Evolutionary conservation across 495 filamentous ascomycete species (phyloP).

Genomic region (Podospora sp.): DNA sequence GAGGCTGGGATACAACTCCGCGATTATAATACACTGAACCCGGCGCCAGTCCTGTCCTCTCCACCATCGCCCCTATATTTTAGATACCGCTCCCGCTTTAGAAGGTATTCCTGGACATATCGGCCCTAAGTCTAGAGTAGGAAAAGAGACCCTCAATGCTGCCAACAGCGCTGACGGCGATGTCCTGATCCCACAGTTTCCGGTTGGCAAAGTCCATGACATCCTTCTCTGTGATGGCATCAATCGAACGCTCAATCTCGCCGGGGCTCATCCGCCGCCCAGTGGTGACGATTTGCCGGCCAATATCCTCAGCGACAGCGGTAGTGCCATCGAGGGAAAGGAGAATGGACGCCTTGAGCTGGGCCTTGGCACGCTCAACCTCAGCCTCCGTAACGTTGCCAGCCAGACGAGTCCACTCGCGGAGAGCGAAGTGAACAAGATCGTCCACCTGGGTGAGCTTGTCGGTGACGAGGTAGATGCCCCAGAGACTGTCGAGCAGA

Average conservation of each 20-base stretch:
- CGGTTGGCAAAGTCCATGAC: constrained; percentile 90
- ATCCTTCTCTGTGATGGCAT: constrained; percentile 90
- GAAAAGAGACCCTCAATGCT: constrained; percentile 89
- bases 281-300: constrained; percentile 96
- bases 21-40: constrained; percentile 44
- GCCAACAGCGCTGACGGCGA: constrained; percentile 90
- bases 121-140: constrained; percentile 83
- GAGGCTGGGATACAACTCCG: constrained; percentile 35
- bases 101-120: constrained; percentile 80
- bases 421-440: constrained; percentile 95
- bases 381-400: constrained; percentile 84
- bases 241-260: constrained; percentile 91
- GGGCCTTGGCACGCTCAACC: constrained; percentile 97
- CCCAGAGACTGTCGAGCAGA: constrained; percentile 76
- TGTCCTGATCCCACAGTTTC: constrained; percentile 95
- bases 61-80: constrained; percentile 2
- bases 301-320: constrained; percentile 96
- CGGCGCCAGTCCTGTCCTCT: constrained; percentile 16
- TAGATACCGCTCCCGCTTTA: constrained; percentile 25
- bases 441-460: constrained; percentile 86
- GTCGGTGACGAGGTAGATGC: constrained; percentile 97
- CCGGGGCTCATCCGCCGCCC: constrained; percentile 86
- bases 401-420: constrained; percentile 94
- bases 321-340: constrained; percentile 97
- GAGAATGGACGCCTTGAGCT: constrained; percentile 97